Base-by-base conservation (phyloP, 805 yeast species). In the Spencermartinsiella europaea region DNA sequence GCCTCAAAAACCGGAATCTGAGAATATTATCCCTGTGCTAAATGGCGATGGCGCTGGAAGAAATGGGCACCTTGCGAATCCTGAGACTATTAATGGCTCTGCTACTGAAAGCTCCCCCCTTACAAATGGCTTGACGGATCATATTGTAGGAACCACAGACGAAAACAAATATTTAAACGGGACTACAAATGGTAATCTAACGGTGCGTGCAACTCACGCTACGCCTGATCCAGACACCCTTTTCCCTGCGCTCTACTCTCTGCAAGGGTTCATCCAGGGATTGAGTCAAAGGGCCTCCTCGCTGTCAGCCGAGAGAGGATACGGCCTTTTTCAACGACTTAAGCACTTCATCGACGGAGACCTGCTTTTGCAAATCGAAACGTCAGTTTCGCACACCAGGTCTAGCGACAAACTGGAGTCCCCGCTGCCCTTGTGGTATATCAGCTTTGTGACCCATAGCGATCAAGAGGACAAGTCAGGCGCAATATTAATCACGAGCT, bases 181-280 rank as follows among this genome's bases (percentile, higher is more conserved):
- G 31, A 25, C 31, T 7, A 12, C 12, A 12, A 25, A 25, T 25
- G 31, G 31, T 7, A n/a, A n/a, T n/a, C n/a, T n/a, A 36, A 22
- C 34, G 4, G 21, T n/a, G 3, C 38, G 27, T 25, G 21, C 19
- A 12, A 2, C 33, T 2, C 27, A 38, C 31, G 8, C 42, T 27
- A 12, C 14, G 12, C 15, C 48, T 3, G n/a, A n/a, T n/a, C n/a
- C n/a, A n/a, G 48, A 44, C 3, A 35, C 44, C 28, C 31, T 34
- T 19, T 43, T 47, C 38, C 43, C 50, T 7, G 15, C 15, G 34
- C 54, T 45, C 31, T 68, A 45, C 54, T 64, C 58, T 21, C 43
- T 55, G 42, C 62, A 46, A 47, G 70, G 52, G 50, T 71, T 55
- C 52, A 55, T 71, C 44, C 64, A 63, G 42, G 70, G 67, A 8